A percentile compares a stretch with the other conserved stretches of the same genome.
Evolutionary conservation across 805 yeast species (phyloP).

Genomic region (Nakazawaea peltata): DNA sequence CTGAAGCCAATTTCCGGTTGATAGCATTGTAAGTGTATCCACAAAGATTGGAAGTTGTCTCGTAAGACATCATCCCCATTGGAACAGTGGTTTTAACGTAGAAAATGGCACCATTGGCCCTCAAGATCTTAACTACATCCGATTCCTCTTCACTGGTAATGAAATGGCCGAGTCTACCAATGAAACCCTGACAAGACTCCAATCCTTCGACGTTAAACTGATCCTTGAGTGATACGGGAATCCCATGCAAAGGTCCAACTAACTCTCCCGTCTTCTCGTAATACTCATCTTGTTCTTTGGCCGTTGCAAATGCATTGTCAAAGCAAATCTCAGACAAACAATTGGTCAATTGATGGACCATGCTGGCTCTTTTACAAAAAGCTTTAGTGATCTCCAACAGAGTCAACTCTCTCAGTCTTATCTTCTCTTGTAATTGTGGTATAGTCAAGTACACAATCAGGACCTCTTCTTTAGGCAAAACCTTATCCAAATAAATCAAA

Average conservation of each 20-base stretch:
- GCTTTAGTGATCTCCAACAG: slow-evolving; percentile 29
- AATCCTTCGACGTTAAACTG: slow-evolving; percentile 30
- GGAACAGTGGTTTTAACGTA: slow-evolving; percentile 37
- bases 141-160: slow-evolving; percentile 20
- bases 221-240: slow-evolving; percentile 39
- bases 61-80: slow-evolving; percentile 33
- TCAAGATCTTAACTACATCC: slow-evolving; percentile 23
- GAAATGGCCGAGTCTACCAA: slow-evolving; percentile 18
- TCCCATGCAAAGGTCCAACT: slow-evolving; percentile 35
- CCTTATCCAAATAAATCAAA: slow-evolving; percentile 13
- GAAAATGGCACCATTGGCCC: slow-evolving; percentile 31
- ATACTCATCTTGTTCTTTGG: slow-evolving; percentile 29
- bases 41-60: slow-evolving; percentile 27
- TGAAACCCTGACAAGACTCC: slow-evolving; percentile 32
- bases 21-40: slow-evolving; percentile 29
- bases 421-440: slow-evolving; percentile 16
- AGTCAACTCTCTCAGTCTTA: slow-evolving; percentile 23
- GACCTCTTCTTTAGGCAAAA: slow-evolving; percentile 17
- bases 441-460: slow-evolving; percentile 17
- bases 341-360: slow-evolving; percentile 34
- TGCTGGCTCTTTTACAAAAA: slow-evolving; percentile 33
- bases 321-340: slow-evolving; percentile 34
- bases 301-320: slow-evolving; percentile 30
- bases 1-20: slow-evolving; percentile 28
- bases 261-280: slow-evolving; percentile 24